Evolutionary conservation across 345 rosid species (phyloP).

Genomic region (Erysimum cheiranthoides): DNA sequence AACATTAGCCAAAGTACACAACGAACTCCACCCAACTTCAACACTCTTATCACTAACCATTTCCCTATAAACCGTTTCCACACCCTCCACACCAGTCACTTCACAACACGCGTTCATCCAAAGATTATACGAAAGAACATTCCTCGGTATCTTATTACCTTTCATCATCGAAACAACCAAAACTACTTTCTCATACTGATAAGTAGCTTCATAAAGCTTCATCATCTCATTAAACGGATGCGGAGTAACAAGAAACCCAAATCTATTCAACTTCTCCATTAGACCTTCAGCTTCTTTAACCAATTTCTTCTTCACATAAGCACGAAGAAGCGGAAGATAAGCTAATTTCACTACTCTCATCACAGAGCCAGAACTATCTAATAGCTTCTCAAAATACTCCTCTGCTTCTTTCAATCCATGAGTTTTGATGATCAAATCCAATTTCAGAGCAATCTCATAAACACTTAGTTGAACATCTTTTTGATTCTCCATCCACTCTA

Average conservation of each 20-base stretch:
- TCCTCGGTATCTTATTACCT: conserved; percentile 55
- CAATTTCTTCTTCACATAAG: conserved; percentile 54
- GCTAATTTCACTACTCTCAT: conserved; percentile 48
- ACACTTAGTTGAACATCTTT: conserved; percentile 40
- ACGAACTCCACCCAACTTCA: conserved; percentile 65
- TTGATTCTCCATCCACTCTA: conserved; percentile 60
- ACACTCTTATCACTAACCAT: conserved; percentile 57
- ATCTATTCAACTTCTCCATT: conserved; percentile 52
- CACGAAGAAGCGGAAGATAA: conserved; percentile 56
- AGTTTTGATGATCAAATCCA: conserved; percentile 56
- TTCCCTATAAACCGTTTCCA: conserved; percentile 56
- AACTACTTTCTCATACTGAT: conserved; percentile 54
- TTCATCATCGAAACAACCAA: conserved; percentile 60
- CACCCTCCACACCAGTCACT: conserved; percentile 39
- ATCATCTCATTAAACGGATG: conserved; percentile 70
- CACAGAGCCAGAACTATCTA: conserved; percentile 32
- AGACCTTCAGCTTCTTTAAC: conserved; percentile 56
- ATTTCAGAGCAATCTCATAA: conserved; percentile 47
- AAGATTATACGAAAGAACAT: conserved; percentile 64
- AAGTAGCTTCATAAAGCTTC: conserved; percentile 59
- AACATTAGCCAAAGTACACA: conserved; percentile 57
- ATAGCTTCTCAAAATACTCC: conserved; percentile 45
- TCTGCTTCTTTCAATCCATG: conserved; percentile 54
- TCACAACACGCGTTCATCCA: conserved; percentile 64
- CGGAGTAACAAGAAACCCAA: conserved; percentile 61